These are phyloP conservation scores for Naegleria gruberi DNA, from an alignment of 208 protist genomes.

Conservation along the genomic window DNA sequence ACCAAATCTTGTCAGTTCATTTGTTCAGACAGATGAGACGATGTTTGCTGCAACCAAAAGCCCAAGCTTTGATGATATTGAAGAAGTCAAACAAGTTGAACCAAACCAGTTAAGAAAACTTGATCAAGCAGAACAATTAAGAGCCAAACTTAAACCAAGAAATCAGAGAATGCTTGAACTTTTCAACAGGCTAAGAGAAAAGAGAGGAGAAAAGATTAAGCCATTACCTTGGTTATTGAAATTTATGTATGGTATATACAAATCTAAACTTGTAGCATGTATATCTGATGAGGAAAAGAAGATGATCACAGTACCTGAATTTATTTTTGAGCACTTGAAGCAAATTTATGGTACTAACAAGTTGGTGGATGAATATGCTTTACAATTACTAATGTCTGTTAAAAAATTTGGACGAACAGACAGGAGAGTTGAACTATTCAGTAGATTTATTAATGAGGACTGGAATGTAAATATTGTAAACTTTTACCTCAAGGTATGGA, in stretches of 20 bases:
- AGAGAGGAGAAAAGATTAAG: neutral
- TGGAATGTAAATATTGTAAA: neutral
- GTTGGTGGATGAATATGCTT: neutral
- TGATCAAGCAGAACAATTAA: neutral
- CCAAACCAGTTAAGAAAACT: neutral
- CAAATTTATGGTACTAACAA: neutral
- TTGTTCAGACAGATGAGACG: neutral
- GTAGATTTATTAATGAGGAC: neutral
- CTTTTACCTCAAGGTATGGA: neutral
- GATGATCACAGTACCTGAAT: neutral
- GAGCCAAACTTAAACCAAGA: neutral
- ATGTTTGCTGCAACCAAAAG: neutral
- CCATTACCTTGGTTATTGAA: neutral
- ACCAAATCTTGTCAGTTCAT: neutral
- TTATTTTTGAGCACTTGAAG: conserved; percentile 3
- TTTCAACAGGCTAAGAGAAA: neutral
- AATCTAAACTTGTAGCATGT: neutral
- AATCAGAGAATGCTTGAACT: neutral
- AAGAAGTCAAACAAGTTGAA: neutral
- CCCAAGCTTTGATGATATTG: neutral
- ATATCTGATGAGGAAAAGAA: neutral
- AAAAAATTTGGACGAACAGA: neutral
- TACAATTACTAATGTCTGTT: neutral
- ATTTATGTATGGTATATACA: neutral
- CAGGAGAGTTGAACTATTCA: neutral